Evolutionary conservation across 1,284 basidiomycete species (phyloP).

Genomic region (Coniferiporia weirii): DNA sequence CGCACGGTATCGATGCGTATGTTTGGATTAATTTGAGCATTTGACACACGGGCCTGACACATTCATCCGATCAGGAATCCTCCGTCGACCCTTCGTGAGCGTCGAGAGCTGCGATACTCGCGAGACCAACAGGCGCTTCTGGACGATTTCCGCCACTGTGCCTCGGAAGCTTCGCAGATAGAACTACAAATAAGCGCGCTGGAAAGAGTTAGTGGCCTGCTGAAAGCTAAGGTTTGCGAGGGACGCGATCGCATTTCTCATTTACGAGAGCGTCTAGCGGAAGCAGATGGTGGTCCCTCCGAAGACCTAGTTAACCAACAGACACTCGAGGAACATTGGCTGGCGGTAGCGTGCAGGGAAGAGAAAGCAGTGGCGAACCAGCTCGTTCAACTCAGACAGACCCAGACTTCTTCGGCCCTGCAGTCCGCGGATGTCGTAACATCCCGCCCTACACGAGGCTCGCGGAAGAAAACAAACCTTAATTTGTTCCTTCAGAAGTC

Average conservation of each 20-base stretch:
- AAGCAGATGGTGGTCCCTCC: conserved; percentile 33
- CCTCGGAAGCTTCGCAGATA: conserved; percentile 29
- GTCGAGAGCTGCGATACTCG: conserved; percentile 34
- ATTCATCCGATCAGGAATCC: background rate
- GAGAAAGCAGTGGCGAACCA: conserved; percentile 27
- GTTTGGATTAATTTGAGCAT: background rate
- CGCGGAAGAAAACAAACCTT: conserved; percentile 4
- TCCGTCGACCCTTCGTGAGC: conserved; percentile 12
- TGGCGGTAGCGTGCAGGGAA: conserved; percentile 33
- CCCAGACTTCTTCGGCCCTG: background rate
- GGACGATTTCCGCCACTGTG: conserved; percentile 27
- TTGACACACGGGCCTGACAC: background rate
- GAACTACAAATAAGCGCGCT: conserved; percentile 44
- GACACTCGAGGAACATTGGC: conserved; percentile 46
- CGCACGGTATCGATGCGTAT: background rate
- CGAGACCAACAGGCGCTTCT: conserved; percentile 36
- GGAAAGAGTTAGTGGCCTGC: conserved; percentile 36
- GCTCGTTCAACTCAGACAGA: background rate
- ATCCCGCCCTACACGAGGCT: background rate
- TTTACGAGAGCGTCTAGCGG: conserved; percentile 34
- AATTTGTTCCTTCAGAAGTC: conserved; percentile 13
- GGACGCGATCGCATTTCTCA: conserved; percentile 37
- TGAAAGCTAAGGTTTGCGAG: conserved; percentile 42
- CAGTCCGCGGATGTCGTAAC: background rate
- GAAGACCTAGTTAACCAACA: conserved; percentile 38